Conservation (phyloP, 202 grass and related monocot species). For the Panicum virgatum region DNA sequence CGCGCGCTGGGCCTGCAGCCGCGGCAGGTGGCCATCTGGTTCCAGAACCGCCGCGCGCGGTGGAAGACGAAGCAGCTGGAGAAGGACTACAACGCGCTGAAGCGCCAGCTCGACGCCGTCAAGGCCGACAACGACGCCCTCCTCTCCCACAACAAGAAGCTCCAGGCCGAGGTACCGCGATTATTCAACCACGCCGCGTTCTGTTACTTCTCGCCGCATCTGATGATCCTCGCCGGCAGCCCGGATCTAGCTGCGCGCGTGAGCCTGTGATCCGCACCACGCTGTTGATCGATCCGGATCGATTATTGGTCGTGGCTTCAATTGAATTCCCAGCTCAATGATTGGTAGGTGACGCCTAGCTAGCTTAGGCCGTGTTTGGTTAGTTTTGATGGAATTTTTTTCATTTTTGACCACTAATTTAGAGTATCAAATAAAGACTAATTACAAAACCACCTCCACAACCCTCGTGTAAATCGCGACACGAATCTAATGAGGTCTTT, state of each 20-base stretch:
- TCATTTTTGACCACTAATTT: too few species aligned
- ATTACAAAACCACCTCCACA: too few species aligned
- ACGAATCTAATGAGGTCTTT: too few species aligned
- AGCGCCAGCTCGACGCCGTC: slow-evolving; percentile 80
- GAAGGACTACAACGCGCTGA: slow-evolving; percentile 94
- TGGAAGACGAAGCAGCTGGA: slow-evolving; percentile 99
- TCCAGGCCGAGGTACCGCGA: slow-evolving; percentile 73
- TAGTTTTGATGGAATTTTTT: too few species aligned
- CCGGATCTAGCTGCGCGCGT: slow-evolving; percentile 13
- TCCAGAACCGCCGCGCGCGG: slow-evolving; percentile 92
- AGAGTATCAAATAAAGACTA: too few species aligned
- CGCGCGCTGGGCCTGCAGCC: slow-evolving; percentile 81
- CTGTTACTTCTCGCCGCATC: background rate
- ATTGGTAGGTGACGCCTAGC: slow-evolving; percentile 56
- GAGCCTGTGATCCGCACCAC: background rate
- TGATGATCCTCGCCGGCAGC: background rate
- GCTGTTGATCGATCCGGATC: slow-evolving; percentile 13
- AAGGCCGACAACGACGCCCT: slow-evolving; percentile 86
- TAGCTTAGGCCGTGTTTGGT: too few species aligned
- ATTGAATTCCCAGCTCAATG: slow-evolving; percentile 42
- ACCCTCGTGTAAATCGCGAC: too few species aligned
- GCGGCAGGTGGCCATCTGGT: slow-evolving; percentile 98
- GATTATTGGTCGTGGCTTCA: slow-evolving; percentile 2
- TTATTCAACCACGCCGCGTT: too few species aligned
- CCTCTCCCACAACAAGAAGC: slow-evolving; percentile 93